These are phyloP conservation scores for Arabidopsis suecica DNA, from an alignment of 345 rosid genomes.

Conservation along the genomic window DNA sequence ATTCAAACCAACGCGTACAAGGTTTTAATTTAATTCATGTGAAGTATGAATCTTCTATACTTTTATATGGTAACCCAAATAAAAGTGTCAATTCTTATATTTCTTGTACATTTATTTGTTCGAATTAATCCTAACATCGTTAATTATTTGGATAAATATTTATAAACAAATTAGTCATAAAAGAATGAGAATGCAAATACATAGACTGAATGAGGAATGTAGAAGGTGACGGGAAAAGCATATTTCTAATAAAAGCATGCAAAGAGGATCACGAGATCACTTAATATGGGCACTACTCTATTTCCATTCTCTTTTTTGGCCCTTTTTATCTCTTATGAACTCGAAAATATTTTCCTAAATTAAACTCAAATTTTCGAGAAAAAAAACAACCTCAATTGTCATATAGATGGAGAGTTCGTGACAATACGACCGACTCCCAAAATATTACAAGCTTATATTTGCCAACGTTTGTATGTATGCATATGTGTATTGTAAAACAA, in stretches of 20 bases:
- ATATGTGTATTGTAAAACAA: slow-evolving; percentile 11
- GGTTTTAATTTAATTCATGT: neutral
- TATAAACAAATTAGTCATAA: slow-evolving; percentile 4
- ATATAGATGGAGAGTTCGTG: slow-evolving; percentile 4
- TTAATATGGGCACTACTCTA: slow-evolving; percentile 44
- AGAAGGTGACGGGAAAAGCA: slow-evolving; percentile 48
- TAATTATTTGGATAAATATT: slow-evolving; percentile 14
- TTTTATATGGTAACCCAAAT: neutral
- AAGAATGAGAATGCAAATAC: slow-evolving; percentile 12
- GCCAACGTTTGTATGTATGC: neutral
- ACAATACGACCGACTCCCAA: neutral
- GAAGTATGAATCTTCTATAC: neutral
- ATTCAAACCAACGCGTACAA: neutral
- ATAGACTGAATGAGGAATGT: slow-evolving; percentile 27
- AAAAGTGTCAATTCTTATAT: neutral
- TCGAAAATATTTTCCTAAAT: slow-evolving; percentile 18
- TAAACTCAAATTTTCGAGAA: slow-evolving; percentile 7
- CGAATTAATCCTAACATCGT: slow-evolving; percentile 12
- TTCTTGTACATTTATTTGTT: neutral
- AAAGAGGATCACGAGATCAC: slow-evolving; percentile 50
- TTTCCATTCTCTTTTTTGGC: slow-evolving; percentile 2
- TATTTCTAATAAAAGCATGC: slow-evolving; percentile 48
- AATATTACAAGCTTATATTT: neutral
- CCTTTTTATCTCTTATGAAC: slow-evolving; percentile 10
- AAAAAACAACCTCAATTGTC: neutral